Conservation (phyloP, 202 grass and related monocot genomes). For the Schoenoplectus triqueter region DNA sequence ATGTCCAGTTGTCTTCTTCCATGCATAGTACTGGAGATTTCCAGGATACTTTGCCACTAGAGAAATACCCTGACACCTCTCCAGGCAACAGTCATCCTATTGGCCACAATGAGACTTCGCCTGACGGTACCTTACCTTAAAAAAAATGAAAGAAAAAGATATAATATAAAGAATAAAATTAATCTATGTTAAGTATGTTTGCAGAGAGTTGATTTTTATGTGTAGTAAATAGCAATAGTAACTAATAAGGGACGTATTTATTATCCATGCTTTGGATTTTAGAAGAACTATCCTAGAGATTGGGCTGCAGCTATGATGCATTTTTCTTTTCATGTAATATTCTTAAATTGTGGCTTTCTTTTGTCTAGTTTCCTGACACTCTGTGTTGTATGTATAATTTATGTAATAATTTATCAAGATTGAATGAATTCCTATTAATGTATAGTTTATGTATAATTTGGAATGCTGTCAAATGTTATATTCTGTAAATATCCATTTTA, state of each 20-base stretch:
- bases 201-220: background rate
- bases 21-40: background rate
- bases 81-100: constrained; percentile 26
- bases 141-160: background rate
- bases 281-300: background rate
- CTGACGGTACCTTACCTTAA: background rate
- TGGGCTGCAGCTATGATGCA: background rate
- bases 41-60: background rate
- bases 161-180: background rate
- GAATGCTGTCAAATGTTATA: background rate
- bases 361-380: too few species aligned
- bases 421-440: background rate
- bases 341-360: background rate
- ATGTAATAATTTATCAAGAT: background rate
- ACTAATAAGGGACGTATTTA: background rate
- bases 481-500: too few species aligned
- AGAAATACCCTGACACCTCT: constrained; percentile 8
- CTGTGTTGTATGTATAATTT: background rate
- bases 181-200: background rate
- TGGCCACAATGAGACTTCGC: constrained; percentile 7
- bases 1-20: background rate
- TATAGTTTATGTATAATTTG: background rate
- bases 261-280: too few species aligned
- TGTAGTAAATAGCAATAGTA: background rate
- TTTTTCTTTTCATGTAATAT: background rate